Evolutionary conservation across 2,329 filamentous ascomycete genomes (phyloP).

Genomic region (Aplosporella prunicola): DNA sequence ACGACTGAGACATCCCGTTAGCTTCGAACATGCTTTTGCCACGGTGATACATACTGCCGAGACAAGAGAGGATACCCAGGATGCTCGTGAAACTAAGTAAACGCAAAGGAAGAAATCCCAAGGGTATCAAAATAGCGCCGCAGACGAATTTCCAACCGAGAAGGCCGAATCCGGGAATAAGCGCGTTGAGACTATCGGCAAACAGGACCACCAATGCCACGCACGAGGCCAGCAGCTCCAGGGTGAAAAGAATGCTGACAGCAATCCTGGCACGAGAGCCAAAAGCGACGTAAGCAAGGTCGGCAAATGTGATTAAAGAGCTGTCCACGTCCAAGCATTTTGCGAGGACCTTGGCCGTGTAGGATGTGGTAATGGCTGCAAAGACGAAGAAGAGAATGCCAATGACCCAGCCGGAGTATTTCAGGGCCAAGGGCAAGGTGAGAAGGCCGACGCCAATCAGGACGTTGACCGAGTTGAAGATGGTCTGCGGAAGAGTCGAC

Average conservation of each 20-base stretch:
- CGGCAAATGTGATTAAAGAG: slow-evolving; percentile 85
- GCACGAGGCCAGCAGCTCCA: slow-evolving; percentile 80
- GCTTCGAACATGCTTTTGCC: too few species aligned
- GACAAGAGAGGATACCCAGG: slow-evolving; percentile 81
- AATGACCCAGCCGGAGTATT: slow-evolving; percentile 79
- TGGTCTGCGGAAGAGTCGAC: slow-evolving; percentile 88
- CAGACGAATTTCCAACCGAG: slow-evolving; percentile 79
- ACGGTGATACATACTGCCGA: slow-evolving; percentile 80
- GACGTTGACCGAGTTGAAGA: slow-evolving; percentile 94
- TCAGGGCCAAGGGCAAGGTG: slow-evolving; percentile 78
- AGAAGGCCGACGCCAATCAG: slow-evolving; percentile 84
- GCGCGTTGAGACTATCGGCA: slow-evolving; percentile 74
- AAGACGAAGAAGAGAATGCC: slow-evolving; percentile 67
- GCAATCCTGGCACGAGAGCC: slow-evolving; percentile 70
- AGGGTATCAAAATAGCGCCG: slow-evolving; percentile 64
- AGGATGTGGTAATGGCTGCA: slow-evolving; percentile 66
- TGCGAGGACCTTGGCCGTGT: slow-evolving; percentile 76
- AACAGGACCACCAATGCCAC: slow-evolving; percentile 90
- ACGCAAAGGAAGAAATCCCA: slow-evolving; percentile 77
- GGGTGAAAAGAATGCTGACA: slow-evolving; percentile 75
- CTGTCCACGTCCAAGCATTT: slow-evolving; percentile 82
- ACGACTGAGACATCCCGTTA: slow-evolving; percentile 52
- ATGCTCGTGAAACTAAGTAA: slow-evolving; percentile 84
- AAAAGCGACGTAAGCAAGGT: slow-evolving; percentile 85
- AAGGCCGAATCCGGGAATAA: slow-evolving; percentile 62